Conservation (phyloP, 2,329 filamentous ascomycete species). For the Verticillium alfalfae region DNA sequence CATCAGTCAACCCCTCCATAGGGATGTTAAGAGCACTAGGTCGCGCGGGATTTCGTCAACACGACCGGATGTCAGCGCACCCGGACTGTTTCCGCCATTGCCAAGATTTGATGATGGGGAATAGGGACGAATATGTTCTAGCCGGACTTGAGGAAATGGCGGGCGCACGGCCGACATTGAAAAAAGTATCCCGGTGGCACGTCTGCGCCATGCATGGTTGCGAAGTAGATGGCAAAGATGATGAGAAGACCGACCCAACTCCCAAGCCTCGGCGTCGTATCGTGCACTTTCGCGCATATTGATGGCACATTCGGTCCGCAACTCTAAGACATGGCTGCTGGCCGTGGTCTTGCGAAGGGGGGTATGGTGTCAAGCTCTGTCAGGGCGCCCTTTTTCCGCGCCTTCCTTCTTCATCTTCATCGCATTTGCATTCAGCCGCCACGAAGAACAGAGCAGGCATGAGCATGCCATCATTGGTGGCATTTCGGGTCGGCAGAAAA, state of each 20-base stretch:
- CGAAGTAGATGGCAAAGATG: not conserved
- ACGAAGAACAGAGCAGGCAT: not conserved
- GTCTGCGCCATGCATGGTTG: not conserved
- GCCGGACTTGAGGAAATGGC: not conserved
- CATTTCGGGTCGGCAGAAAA: not conserved
- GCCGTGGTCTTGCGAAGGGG: not conserved
- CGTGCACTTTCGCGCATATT: not conserved
- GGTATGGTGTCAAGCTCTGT: not conserved
- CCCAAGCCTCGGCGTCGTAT: not conserved
- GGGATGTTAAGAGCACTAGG: not conserved
- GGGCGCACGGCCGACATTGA: not conserved
- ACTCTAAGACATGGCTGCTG: not conserved
- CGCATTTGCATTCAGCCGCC: not conserved
- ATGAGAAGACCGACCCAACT: not conserved
- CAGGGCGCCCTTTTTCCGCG: not conserved
- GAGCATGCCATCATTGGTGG: not conserved
- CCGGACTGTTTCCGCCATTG: not conserved
- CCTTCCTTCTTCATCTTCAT: not conserved
- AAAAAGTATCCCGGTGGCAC: not conserved
- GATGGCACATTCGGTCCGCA: not conserved
- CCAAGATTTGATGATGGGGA: not conserved
- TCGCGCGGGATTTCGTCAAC: not conserved
- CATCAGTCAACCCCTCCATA: not conserved
- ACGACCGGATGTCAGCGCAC: not conserved
- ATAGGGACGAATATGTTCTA: not conserved